phyloP scores from a whole-genome alignment of 257 asterid genomes.

The Solanum lycopersicoides region DNA sequence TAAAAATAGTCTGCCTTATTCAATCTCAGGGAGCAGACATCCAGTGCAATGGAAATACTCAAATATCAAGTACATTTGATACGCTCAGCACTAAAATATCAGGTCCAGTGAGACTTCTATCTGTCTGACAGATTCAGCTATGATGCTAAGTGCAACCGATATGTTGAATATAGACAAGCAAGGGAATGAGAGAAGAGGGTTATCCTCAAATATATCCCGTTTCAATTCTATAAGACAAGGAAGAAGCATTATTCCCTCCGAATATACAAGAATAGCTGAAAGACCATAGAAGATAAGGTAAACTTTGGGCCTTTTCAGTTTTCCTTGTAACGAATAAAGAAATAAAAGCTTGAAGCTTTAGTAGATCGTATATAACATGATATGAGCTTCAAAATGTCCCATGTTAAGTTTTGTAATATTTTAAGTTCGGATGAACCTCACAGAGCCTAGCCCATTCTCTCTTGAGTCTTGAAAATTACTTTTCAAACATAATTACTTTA shows the following conservation, averaged over 20 bases:
- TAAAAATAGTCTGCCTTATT: background rate
- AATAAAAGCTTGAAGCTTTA: background rate
- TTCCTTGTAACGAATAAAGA: background rate
- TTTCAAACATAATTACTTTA: background rate
- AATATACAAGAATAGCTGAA: background rate
- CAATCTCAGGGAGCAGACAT: background rate
- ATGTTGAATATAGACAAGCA: background rate
- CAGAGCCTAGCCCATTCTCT: background rate
- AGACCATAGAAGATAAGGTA: background rate
- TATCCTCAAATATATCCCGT: background rate
- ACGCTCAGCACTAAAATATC: background rate
- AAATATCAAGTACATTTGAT: background rate
- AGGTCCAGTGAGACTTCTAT: background rate
- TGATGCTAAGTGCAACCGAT: background rate
- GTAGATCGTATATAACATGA: background rate
- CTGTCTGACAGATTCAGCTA: background rate
- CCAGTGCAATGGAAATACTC: background rate
- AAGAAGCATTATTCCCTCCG: background rate
- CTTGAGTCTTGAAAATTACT: background rate
- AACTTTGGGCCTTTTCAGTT: background rate
- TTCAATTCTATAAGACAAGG: background rate
- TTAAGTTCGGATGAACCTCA: background rate
- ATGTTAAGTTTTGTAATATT: background rate
- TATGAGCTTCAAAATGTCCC: background rate
- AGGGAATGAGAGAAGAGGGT: background rate